Evolutionary conservation across 1,284 basidiomycete genomes (phyloP), one percentile per base, ranked within the genome.

Genomic region (Marasmius fiardii): DNA sequence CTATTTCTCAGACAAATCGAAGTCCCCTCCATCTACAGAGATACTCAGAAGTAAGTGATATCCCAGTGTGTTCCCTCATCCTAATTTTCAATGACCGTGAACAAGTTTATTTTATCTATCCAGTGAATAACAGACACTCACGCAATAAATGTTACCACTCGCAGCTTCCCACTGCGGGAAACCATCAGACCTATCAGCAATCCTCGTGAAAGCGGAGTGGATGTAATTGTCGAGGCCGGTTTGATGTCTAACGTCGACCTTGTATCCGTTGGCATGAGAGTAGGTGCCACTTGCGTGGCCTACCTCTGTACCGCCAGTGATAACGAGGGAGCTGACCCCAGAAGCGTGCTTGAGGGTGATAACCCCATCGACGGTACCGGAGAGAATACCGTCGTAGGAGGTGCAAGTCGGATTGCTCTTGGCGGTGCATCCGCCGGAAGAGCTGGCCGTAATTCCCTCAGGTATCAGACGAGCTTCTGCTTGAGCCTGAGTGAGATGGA

Each of bases 31-130:
- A 31, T 31, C 28, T 31, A 31, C 33, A 14, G 5, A 21, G 14
- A 4, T 41, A 21, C 12, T 59, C 54, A 64, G 51, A 57, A 66
- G 43, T 64, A 65, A 6, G 58, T 64, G 34, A 68, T 63, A 59
- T 66, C 65, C 67, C 67, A 68, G 43, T 68, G 65, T 28, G 44
- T 61, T 45, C 67, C 67, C 49, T 68, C 65, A 55, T 68, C 66
- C 64, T 67, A 55, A 10, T 48, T n/a, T 33, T n/a, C n/a, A n/a
- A n/a, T n/a, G n/a, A n/a, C n/a, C n/a, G n/a, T n/a, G 20, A 49
- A 21, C n/a, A 6, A 6, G 21, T 43, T 34, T 41, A 58, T 43
- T 16, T 12, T 26, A 16, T 50, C 21, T 10, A 20, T 6, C 48
- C 4, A 18, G n/a, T 44, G 45, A 24, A 24, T 3, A 43, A 50